phyloP scores from a whole-genome alignment of 768 basidiomycete species.

The Phaeotremella fagi region DNA sequence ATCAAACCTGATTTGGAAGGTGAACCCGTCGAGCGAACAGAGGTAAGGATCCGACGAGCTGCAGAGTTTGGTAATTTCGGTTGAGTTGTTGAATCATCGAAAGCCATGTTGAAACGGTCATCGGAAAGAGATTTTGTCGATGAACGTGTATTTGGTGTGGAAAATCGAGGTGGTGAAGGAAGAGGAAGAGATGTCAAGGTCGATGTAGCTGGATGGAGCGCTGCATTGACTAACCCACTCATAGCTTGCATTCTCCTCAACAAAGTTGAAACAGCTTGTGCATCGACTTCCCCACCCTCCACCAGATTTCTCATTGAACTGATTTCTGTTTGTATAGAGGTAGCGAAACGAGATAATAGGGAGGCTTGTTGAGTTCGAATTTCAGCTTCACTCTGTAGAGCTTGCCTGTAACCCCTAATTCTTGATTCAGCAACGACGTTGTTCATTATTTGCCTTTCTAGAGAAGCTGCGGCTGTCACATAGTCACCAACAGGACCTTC shows the following conservation, averaged over 20 bases:
- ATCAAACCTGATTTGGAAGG: not conserved
- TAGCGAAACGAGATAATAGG: conserved; percentile 1
- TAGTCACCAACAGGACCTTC: conserved; percentile 8
- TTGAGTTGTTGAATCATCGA: not conserved
- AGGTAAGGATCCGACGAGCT: not conserved
- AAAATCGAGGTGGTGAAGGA: not conserved
- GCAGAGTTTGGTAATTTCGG: not conserved
- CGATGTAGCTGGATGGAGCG: not conserved
- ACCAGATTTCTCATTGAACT: not conserved
- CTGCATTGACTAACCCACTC: not conserved
- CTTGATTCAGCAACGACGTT: conserved; percentile 2
- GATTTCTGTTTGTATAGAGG: conserved; percentile 3
- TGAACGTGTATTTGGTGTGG: not conserved
- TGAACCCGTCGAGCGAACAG: not conserved
- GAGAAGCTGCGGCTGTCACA: conserved; percentile 1
- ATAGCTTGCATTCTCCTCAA: not conserved
- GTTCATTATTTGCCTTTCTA: conserved; percentile 14
- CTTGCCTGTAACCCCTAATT: conserved; percentile 16
- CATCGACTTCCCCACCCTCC: not conserved
- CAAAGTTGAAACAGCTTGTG: not conserved
- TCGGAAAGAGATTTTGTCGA: not conserved
- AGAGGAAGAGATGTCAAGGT: not conserved
- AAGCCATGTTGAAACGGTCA: too few species aligned
- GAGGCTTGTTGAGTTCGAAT: conserved; percentile 8
- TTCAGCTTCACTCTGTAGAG: conserved; percentile 7